Evolutionary conservation across 345 rosid species (phyloP), one percentile per base, ranked within the genome.

Genomic region (Brassica juncea): DNA sequence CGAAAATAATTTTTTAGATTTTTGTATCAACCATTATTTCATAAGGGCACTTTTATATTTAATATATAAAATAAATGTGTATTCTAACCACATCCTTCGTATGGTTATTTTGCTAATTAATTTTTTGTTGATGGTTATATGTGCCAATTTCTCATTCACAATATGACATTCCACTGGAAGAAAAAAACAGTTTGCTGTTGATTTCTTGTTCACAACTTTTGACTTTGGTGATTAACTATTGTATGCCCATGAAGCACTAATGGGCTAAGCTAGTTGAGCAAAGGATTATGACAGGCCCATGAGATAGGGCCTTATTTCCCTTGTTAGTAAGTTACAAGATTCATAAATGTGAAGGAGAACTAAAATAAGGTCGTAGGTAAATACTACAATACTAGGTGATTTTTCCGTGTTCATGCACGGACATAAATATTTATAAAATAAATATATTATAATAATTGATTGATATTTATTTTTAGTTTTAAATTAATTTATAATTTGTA

Each of bases 231-330:
- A 61, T 2, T 27, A 25, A 25, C 35, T 60, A 27, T 27, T 25
- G 21, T 8, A 54, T n/a, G 28, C n/a, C 65, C 55, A 55, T n/a
- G 6, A 34, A 9, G 5, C 28, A 54, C 14, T 15, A 39, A 68
- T 10, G 31, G 64, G 74, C 64, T 16, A 70, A 16, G 8, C 12
- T 10, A 32, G 49, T 55, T 31, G 62, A 9, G 10, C 35, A 31
- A 15, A 27, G 16, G 9, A 31, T 54, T 69, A 70, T 70, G 19
- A 55, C 21, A 32, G 49, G 80, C 67, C 80, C 80, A 59, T 77
- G 0, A 8, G 63, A 60, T 49, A 61, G 6, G 27, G 2, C 10
- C 28, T 66, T 52, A 12, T 21, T 37, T 10, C 10, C 15, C 67
- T 28, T 59, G 32, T 16, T 58, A 19, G 15, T 68, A 31, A 11